Base-by-base conservation (phyloP, 1,284 basidiomycete genomes). In the Malassezia yamatoensis region DNA sequence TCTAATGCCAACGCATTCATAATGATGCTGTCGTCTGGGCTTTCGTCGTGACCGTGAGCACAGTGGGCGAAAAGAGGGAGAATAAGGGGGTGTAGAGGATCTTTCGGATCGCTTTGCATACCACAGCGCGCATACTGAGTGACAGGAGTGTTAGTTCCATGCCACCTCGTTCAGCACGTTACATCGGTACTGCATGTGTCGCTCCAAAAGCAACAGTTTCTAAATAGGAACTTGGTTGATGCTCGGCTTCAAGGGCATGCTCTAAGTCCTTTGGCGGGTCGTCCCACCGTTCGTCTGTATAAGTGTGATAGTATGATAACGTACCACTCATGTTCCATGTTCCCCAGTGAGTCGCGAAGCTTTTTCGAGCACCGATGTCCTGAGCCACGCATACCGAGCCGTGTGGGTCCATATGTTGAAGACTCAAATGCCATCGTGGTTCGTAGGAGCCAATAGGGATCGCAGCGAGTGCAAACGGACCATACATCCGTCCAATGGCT, bases 281-380 rank as follows among this genome's bases (percentile, higher is more conserved):
- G 32, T 65, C 60, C 68, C 68, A 70, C 9, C 48, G 49, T 52
- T 70, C 68, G 38, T 70, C 42, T 50, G 38, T 21, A 35, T 42
- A 45, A 44, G 24, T 54, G 15, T 42, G 45, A 13, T 77, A 60
- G 77, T 11, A 3, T 37, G 8, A 11, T 6, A 10, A 41, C 49
- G 49, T 16, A 50, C 38, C 78, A 39, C 68, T 71, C 76, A 79
- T 77, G 48, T 76, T 64, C 78, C 78, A 79, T 0, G 78, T 79
- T 5, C 77, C 77, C 76, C 76, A 78, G 61, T 79, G 78, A 42
- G 79, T 78, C 6, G 74, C 77, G 33, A 66, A 66, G 7, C 53
- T 58, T 16, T 57, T 56, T 45, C 56, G 56, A 36, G 67, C 64
- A 36, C 68, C 65, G 12, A 70, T 54, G 35, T 70, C 68, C 4